These are phyloP conservation scores for Xylariaceae sp. DNA, from an alignment of 2,329 filamentous ascomycete species.

Conservation along the genomic window DNA sequence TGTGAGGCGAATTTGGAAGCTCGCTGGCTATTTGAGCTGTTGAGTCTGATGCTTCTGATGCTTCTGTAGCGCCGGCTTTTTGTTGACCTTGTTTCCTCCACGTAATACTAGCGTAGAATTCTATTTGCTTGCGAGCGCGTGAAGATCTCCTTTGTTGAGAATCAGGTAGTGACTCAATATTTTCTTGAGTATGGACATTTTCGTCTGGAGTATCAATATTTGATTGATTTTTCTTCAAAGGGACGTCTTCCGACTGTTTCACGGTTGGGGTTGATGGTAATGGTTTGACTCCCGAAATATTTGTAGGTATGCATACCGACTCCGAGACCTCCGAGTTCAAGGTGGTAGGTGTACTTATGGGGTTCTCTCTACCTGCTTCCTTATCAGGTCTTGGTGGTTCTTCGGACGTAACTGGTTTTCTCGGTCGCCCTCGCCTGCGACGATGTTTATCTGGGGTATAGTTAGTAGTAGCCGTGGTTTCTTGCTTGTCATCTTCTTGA, in stretches of 20 bases:
- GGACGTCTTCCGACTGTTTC: too few relatives aligned
- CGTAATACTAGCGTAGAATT: conserved; percentile 17
- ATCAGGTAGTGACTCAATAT: conserved; percentile 4
- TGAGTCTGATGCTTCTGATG: neutral
- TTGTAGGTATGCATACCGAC: neutral
- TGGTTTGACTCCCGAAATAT: neutral
- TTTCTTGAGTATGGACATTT: neutral
- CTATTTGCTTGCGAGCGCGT: conserved; percentile 17
- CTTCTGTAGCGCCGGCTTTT: neutral
- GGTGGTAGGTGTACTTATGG: neutral
- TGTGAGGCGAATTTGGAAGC: neutral
- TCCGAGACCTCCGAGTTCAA: neutral
- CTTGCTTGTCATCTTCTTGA: neutral
- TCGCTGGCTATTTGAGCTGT: neutral
- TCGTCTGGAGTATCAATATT: conserved; percentile 1
- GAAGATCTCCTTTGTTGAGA: conserved; percentile 15
- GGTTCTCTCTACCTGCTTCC: neutral
- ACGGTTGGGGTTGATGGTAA: neutral
- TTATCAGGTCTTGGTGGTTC: neutral
- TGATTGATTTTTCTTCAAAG: neutral
- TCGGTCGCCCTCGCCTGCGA: conserved; percentile 8
- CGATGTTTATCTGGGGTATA: conserved; percentile 4
- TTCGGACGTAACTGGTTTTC: conserved; percentile 4
- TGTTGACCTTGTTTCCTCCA: conserved; percentile 10
- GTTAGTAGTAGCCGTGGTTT: neutral